These are phyloP conservation scores for Boletus sp. DNA, from an alignment of 768 basidiomycete genomes.

Conservation along the genomic window DNA sequence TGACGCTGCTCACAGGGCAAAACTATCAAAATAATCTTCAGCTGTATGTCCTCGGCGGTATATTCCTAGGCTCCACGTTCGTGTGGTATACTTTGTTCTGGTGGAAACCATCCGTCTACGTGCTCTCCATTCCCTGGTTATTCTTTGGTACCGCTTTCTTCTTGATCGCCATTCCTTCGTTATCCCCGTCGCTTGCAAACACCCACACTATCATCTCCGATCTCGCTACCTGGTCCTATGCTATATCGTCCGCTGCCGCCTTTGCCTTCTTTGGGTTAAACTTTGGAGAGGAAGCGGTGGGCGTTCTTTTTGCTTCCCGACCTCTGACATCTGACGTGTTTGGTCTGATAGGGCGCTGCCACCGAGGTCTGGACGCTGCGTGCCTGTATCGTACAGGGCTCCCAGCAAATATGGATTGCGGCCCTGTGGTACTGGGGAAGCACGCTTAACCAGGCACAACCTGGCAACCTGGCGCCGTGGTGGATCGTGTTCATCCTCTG, in stretches of 20 bases:
- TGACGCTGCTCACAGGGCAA: conserved; percentile 83
- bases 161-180: conserved; percentile 83
- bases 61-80: conserved; percentile 81
- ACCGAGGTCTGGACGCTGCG: conserved; percentile 92
- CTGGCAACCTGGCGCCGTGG: conserved; percentile 66
- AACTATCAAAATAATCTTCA: conserved; percentile 79
- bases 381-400: conserved; percentile 91
- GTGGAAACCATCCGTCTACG: conserved; percentile 82
- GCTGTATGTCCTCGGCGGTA: conserved; percentile 85
- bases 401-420: conserved; percentile 94
- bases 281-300: conserved; percentile 92
- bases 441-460: conserved; percentile 55
- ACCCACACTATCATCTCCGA: conserved; percentile 69
- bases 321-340: conserved; percentile 3
- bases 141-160: conserved; percentile 92
- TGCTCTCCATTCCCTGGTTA: conserved; percentile 83
- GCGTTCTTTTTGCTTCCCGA: conserved; percentile 21
- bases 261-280: conserved; percentile 95
- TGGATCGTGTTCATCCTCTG: conserved; percentile 80
- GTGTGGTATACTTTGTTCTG: conserved; percentile 92
- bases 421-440: conserved; percentile 97
- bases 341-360: conserved; percentile 66
- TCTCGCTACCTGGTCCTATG: conserved; percentile 87
- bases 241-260: conserved; percentile 86
- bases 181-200: conserved; percentile 53